Conservation (phyloP, 208 protist species). For the Zelonia costaricensis region DNA sequence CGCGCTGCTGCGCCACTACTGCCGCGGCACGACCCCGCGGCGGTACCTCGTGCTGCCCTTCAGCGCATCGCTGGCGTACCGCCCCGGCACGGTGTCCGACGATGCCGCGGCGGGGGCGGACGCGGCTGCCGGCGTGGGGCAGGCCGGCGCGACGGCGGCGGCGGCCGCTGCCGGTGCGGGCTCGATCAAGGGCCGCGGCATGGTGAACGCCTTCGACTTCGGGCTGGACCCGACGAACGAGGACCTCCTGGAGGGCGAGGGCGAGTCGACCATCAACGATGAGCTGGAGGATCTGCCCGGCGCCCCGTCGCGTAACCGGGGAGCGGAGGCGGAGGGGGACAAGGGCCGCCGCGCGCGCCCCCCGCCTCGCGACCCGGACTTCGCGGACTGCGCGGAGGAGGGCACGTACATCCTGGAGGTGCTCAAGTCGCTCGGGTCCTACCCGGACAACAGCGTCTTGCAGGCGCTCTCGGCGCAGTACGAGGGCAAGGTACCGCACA, state of each 20-base stretch:
- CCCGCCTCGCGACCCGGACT: conserved; percentile 15
- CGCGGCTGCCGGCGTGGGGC: neutral
- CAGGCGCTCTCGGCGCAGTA: conserved; percentile 33
- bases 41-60: conserved; percentile 52
- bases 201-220: conserved; percentile 43
- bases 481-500: conserved; percentile 19
- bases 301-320: neutral
- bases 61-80: conserved; percentile 43
- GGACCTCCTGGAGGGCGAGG: conserved; percentile 44
- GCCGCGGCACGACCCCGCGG: conserved; percentile 60
- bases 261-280: conserved; percentile 9
- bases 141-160: neutral
- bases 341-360: conserved; percentile 13
- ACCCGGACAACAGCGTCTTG: conserved; percentile 58
- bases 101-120: neutral
- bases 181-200: conserved; percentile 1
- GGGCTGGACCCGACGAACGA: conserved; percentile 19
- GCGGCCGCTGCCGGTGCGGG: no score
- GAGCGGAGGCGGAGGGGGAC: conserved; percentile 16
- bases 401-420: conserved; percentile 64
- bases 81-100: conserved; percentile 27
- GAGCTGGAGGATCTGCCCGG: conserved; percentile 6
- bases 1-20: conserved; percentile 61
- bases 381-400: conserved; percentile 54
- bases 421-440: conserved; percentile 48